Base-by-base conservation (phyloP, 176 grass and related monocot genomes). In the Ananas comosus region DNA sequence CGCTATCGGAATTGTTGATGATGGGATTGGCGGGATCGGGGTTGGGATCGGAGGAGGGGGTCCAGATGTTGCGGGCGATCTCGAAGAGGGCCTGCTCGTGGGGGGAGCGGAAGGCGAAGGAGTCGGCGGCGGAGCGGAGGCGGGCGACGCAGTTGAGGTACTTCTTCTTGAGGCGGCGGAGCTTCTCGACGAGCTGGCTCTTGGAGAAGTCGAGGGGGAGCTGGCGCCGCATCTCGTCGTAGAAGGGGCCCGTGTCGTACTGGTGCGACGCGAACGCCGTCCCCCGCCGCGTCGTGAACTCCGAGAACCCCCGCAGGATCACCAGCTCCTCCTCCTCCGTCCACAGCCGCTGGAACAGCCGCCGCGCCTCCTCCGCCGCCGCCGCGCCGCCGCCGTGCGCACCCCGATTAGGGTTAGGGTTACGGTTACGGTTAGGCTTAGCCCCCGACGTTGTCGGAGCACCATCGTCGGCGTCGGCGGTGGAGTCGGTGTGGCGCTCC, bases 221-320 rank as follows among this genome's bases (percentile, higher is more conserved):
- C 71, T 81, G 86, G 65, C 74, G 71, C 42, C 83, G 82, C 81
- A 97, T 97, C 79, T 92, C 89, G 83, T 97, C 89, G 76, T 97
- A 97, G 89, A 97, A 97, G n/a, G 93, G 93, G 16, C 87, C 90
- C 1, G 83, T 97, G 71, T 97, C 93, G 64, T 97, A 92, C 89
- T 92, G 93, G 79, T 97, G 89, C 10, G 93, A 88, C 9, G 93
- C 93, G 81, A 92, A 92, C 18, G 93, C 70, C 42, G 89, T 92
- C 24, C 89, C 93, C 2, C 93, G 81, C 74, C 73, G 76, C 57
- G 76, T 82, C 12, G 93, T 97, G 74, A 97, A 97, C 71, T 97
- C 93, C 9, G 88, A 74, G 77, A 97, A 97, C 2, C 89, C 89
- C 51, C 80, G 79, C 12, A 97, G 75, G 76, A 97, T 97, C 17